Base-by-base conservation (phyloP, 2,329 filamentous ascomycete genomes). In the Claviceps sp. region DNA sequence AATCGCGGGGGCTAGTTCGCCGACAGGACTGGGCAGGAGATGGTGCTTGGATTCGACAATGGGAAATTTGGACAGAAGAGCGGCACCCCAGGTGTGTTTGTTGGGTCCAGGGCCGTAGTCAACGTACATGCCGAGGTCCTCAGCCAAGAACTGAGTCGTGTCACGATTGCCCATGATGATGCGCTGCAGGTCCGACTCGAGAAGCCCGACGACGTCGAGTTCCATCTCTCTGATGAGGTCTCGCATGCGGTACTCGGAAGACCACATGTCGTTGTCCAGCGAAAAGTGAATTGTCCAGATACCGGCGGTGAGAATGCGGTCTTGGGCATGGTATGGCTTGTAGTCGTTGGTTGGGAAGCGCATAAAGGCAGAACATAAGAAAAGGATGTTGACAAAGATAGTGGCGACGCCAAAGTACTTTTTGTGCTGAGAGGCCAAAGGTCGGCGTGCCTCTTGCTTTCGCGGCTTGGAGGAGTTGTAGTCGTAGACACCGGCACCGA, bases 91-190 rank as follows among this genome's bases (percentile, higher is more conserved):
- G 0, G 93, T 98, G 71, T 98, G 93, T 72, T 97, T 98, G 77
- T 98, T 95, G 6, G 93, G 93, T 2, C 93, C 93, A 34, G 93
- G 93, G 51, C 93, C 93, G 62, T 89, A 96, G 71, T 98, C 93
- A 48, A 94, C 90, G 63, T 96, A 98, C 93, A 98, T 98, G 60
- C 93, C 93, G 11, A 98, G 78, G 58, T 98, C 90, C 66, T 97
- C 91, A 20, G 93, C 90, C 8, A 98, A 78, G 69, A 88, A 94
- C 65, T 97, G 93, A 1, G 93, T 96, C 8, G 88, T 86, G 65
- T 98, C 93, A 58, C 93, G 86, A 71, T 97, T 98, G 62, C 93
- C 93, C 93, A 97, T 98, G 73, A 98, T 98, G 70, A 98, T 95
- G 59, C 91, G 87, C 71, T 98, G 93, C 38, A 88, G 78, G 65